These are phyloP conservation scores for Pleurotus tuoliensis DNA, from an alignment of 768 basidiomycete genomes.

Conservation along the genomic window DNA sequence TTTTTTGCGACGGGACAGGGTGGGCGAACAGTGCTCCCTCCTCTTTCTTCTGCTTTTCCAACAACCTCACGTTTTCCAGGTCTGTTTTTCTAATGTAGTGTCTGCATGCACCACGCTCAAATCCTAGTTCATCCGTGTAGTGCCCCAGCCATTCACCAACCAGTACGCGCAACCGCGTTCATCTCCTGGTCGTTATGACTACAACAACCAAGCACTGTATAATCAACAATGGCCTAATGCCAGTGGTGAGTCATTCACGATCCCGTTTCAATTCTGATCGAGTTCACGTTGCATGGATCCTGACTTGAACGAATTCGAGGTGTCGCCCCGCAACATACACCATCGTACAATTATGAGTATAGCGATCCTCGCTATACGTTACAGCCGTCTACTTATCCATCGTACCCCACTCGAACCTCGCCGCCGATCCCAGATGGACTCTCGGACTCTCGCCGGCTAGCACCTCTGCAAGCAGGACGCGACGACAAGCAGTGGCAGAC, in stretches of 20 bases:
- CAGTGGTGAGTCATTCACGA: slow-evolving; percentile 27
- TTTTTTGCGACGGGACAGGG: slow-evolving; percentile 81
- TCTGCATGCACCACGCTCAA: slow-evolving; percentile 54
- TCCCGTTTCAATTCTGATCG: slow-evolving; percentile 26
- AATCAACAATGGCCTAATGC: slow-evolving; percentile 40
- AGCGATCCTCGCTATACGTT: slow-evolving; percentile 51
- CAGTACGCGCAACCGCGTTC: slow-evolving; percentile 65
- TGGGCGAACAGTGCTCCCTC: slow-evolving; percentile 87
- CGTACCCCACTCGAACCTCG: slow-evolving; percentile 45
- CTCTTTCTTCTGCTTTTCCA: slow-evolving; percentile 82
- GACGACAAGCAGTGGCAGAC: slow-evolving; percentile 45
- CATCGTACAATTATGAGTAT: slow-evolving; percentile 49
- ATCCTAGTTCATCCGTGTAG: slow-evolving; percentile 48
- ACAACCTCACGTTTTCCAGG: slow-evolving; percentile 82
- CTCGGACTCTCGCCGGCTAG: slow-evolving; percentile 46
- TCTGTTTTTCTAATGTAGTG: slow-evolving; percentile 62
- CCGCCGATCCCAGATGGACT: slow-evolving; percentile 45
- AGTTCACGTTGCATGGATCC: slow-evolving; percentile 24
- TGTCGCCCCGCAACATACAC: slow-evolving; percentile 43
- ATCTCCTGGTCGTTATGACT: slow-evolving; percentile 56
- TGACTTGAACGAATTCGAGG: slow-evolving; percentile 29
- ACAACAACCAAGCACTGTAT: slow-evolving; percentile 46
- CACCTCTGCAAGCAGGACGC: slow-evolving; percentile 46
- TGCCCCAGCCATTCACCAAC: slow-evolving; percentile 53
- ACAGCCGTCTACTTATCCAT: slow-evolving; percentile 26